Base-by-base conservation (phyloP, 495 filamentous ascomycete genomes). In the Baudoinia panamericana region DNA sequence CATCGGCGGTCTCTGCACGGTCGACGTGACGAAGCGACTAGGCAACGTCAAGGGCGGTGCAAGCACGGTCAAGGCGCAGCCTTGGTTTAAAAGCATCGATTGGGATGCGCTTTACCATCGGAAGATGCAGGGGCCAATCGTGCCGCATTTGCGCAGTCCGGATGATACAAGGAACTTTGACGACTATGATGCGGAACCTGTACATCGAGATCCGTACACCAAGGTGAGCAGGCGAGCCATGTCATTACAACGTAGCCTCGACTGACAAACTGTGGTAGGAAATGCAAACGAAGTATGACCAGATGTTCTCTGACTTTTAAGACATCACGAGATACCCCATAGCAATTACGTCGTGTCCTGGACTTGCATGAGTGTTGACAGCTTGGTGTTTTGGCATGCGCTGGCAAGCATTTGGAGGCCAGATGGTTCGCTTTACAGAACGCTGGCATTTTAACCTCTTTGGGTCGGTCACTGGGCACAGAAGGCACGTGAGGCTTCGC, bases 91-190 rank as follows among this genome's bases (percentile, higher is more conserved):
- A 41, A 70, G 71, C 23, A 73, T 95, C 38, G 70, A 84, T 50
- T 97, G 90, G 90, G 76, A 93, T 27, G 80, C 80, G 27, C 61
- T 95, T 17, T 84, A 81, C 43, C 44, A 64, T 45, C 37, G 72
- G 16, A 70, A 72, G 30, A 62, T 76, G 40, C 69, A 78, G 41
- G 86, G 86, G 0, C 88, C 88, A 13, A 93, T 96, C 49, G 72
- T 93, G 34, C 88, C 88, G 6, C 74, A 79, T 54, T 64, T 96
- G 23, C 68, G 78, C 20, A 80, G 78, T 45, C 71, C 81, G 3
- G 85, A 83, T 11, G 88, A 96, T 56, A 77, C 84, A 4, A 73
- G 80, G 39, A 93, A 90, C 58, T 96, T 95, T 47, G 88, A 94
- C 45, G 69, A 84, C 33, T 96, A 95, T 51, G 82, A 75, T 58